These are phyloP conservation scores for Anethum foeniculum DNA, from an alignment of 140 eudicot genomes.

Conservation along the genomic window DNA sequence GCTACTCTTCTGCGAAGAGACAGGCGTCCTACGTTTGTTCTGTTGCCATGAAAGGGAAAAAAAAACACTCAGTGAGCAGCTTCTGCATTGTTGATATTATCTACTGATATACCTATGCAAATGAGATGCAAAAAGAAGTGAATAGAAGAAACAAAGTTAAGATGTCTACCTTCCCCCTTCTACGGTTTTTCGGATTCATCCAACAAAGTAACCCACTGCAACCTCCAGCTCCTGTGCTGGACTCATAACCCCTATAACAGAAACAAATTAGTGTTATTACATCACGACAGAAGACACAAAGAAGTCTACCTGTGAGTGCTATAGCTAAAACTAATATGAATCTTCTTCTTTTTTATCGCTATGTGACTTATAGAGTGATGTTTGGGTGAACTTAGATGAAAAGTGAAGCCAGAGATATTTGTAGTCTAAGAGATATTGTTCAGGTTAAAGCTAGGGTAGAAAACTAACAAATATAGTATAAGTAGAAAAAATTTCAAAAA, in stretches of 20 bases:
- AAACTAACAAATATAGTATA: not conserved
- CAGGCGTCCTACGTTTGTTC: conserved; percentile 54
- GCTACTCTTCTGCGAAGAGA: conserved; percentile 41
- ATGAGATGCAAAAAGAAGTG: not conserved
- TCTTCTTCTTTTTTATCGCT: not conserved
- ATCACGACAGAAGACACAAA: not conserved
- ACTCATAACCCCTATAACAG: conserved; percentile 63
- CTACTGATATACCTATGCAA: not conserved
- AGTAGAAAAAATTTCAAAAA: not conserved
- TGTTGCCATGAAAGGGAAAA: conserved; percentile 15
- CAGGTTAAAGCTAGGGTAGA: not conserved
- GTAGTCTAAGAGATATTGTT: not conserved
- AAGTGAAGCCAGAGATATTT: not conserved
- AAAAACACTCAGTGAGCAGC: not conserved
- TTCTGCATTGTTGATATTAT: not conserved
- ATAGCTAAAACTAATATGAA: not conserved
- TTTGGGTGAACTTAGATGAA: not conserved
- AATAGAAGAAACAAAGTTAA: not conserved
- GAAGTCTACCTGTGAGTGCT: not conserved
- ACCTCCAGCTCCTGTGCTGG: conserved; percentile 67
- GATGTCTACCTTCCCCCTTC: conserved; percentile 51
- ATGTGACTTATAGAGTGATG: not conserved
- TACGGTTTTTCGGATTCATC: conserved; percentile 36
- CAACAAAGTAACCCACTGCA: conserved; percentile 59
- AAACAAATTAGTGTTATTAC: conserved; percentile 3